Evolutionary conservation across 257 asterid species (phyloP).

Genomic region (Solanum arcanum): DNA sequence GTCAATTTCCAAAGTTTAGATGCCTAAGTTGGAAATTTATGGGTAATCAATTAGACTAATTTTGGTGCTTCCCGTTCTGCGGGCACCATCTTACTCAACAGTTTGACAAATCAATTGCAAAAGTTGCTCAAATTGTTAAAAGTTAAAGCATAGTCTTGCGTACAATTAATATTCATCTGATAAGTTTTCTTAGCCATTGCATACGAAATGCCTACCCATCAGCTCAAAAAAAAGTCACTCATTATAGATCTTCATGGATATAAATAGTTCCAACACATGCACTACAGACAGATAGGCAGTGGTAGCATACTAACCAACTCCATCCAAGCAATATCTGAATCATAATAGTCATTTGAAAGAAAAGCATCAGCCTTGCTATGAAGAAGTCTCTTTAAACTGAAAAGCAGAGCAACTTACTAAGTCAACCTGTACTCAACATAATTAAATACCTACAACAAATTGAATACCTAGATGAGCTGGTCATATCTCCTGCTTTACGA

Average conservation of each 20-base stretch:
- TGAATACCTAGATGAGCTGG: slow-evolving; percentile 55
- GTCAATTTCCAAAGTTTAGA: not conserved
- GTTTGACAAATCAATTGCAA: not conserved
- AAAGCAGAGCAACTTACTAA: slow-evolving; percentile 6
- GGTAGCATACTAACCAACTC: slow-evolving; percentile 67
- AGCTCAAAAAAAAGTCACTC: not conserved
- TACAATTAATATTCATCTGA: not conserved
- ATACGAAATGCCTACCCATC: not conserved
- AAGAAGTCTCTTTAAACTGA: slow-evolving; percentile 85
- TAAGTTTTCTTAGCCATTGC: not conserved
- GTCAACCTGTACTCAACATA: not conserved
- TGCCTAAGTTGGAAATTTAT: not conserved
- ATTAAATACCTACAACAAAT: not conserved
- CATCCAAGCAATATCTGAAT: slow-evolving; percentile 98
- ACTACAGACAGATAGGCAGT: not conserved
- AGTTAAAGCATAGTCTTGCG: not conserved
- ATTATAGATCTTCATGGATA: not conserved
- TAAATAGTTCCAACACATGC: not conserved
- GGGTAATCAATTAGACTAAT: not conserved
- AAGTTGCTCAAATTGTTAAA: not conserved
- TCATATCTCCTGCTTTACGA: slow-evolving; percentile 71
- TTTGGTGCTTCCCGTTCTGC: not conserved
- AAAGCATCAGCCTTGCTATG: slow-evolving; percentile 85
- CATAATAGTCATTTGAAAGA: slow-evolving; percentile 86
- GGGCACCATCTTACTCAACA: not conserved